These are phyloP conservation scores for Atkinsonella hypoxylon DNA, from an alignment of 2,329 filamentous ascomycete genomes.

Conservation along the genomic window DNA sequence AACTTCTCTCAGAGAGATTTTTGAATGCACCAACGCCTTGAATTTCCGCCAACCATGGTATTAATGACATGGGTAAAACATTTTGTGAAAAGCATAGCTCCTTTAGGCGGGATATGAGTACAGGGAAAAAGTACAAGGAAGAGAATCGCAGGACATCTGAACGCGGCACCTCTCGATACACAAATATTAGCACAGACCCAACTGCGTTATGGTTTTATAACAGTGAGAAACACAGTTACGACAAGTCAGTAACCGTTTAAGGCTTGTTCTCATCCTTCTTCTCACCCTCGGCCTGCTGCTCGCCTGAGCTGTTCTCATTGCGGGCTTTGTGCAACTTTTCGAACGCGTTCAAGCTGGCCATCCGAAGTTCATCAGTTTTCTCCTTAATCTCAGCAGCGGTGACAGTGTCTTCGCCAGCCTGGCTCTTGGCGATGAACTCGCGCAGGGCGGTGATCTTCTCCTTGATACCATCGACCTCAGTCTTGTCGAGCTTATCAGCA, in stretches of 20 bases:
- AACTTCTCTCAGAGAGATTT: conserved; percentile 28
- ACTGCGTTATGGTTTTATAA: conserved; percentile 1
- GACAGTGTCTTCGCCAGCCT: conserved; percentile 76
- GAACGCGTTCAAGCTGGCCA: conserved; percentile 88
- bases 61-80: conserved; percentile 34
- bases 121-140: conserved; percentile 31
- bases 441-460: conserved; percentile 84
- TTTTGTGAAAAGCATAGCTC: conserved; percentile 19
- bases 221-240: no score
- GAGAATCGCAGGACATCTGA: conserved; percentile 22
- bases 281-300: conserved; percentile 52
- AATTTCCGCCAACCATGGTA: conserved; percentile 31
- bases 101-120: conserved; percentile 37
- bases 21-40: conserved; percentile 40
- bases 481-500: conserved; percentile 91
- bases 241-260: conserved; percentile 28
- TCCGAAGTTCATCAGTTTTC: conserved; percentile 97
- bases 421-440: conserved; percentile 87
- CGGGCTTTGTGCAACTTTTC: conserved; percentile 99
- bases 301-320: conserved; percentile 45
- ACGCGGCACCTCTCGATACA: conserved; percentile 20
- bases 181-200: conserved; percentile 19
- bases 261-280: conserved; percentile 67
- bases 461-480: conserved; percentile 81
- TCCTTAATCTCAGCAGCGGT: conserved; percentile 92